Base-by-base conservation (phyloP, 2,329 filamentous ascomycete species). In the Colletotrichum sp. region DNA sequence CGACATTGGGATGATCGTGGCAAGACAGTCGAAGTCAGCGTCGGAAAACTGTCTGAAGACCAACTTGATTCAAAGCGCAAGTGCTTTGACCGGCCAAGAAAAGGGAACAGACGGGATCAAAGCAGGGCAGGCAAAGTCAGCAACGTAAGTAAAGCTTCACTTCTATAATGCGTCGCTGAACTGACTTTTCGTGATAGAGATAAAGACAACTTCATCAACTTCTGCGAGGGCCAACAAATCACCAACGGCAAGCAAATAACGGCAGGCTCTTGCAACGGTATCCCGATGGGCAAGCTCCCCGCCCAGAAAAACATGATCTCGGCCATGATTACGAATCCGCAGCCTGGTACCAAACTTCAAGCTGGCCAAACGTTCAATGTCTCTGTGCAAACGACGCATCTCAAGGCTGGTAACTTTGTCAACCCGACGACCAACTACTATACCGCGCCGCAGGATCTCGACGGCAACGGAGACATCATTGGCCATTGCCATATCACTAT, bases 201-300 rank as follows among this genome's bases (percentile, higher is more conserved):
- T n/a, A 72, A 67, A 24, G 86, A 86, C 80, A 92, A 92, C 83
- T 92, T 92, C 82, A 91, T 92, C 86, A 91, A 91, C 84, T 89
- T 91, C 82, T 92, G 90, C 80, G 80, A 84, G 7, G 89, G 89
- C 76, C 87, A 89, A 80, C 87, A 85, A 5, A 79, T 89, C 72
- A 92, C 90, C 76, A 91, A 92, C 77, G 90, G 90, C 77, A 82
- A 84, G 7, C 90, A 92, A 78, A 82, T 85, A 77, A 82, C 84
- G 52, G 80, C 76, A 1, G 89, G 89, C 12, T 91, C 90, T 60
- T 92, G 90, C 82, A 92, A 91, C 80, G 87, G 88, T 75, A 88
- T 91, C 71, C 88, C 87, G n/a, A 91, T 91, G 89, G 90, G 90
- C 77, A 86, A 89, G 61, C 88, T 92, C 72, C 90, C 90, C 10